Percentiles rank a stretch among this genome's conserved stretches.
These are phyloP conservation scores for Scheffersomyces ergatensis DNA, from an alignment of 805 yeast species.

Conservation along the genomic window DNA sequence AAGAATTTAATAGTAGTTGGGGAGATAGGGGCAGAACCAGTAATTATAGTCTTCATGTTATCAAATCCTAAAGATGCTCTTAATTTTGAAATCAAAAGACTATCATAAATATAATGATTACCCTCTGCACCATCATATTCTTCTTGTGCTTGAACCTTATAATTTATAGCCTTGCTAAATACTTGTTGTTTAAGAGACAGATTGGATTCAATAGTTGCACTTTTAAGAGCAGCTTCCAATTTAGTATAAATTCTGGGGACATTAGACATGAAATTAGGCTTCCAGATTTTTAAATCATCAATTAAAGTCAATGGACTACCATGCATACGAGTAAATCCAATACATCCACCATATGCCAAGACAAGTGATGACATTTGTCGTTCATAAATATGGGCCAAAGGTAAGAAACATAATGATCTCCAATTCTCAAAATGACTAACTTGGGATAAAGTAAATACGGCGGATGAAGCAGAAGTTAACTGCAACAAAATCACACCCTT, in stretches of 20 bases:
- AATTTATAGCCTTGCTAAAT: constrained; percentile 19
- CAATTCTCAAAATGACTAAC: constrained; percentile 15
- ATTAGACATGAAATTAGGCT: constrained; percentile 26
- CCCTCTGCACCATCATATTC: constrained; percentile 38
- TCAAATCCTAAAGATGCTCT: constrained; percentile 31
- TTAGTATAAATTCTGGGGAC: constrained; percentile 40
- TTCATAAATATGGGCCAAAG: constrained; percentile 60
- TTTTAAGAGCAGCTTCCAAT: constrained; percentile 25
- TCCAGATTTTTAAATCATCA: constrained; percentile 25
- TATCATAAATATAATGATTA: constrained; percentile 32
- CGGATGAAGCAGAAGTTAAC: constrained; percentile 46
- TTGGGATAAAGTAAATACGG: constrained; percentile 34
- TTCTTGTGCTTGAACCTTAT: constrained; percentile 26
- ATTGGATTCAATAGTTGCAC: constrained; percentile 15
- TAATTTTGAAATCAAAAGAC: constrained; percentile 35
- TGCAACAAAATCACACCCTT: constrained; percentile 67
- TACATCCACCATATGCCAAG: constrained; percentile 44
- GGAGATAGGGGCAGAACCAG: constrained; percentile 73
- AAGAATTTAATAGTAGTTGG: constrained; percentile 59
- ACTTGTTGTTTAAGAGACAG: constrained; percentile 10
- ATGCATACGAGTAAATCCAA: constrained; percentile 49
- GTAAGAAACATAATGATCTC: constrained; percentile 44
- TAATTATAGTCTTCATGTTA: constrained; percentile 18
- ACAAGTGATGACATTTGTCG: constrained; percentile 45
- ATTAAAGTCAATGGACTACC: constrained; percentile 25